phyloP scores from a whole-genome alignment of 768 basidiomycete genomes.

The Suillus luteus region DNA sequence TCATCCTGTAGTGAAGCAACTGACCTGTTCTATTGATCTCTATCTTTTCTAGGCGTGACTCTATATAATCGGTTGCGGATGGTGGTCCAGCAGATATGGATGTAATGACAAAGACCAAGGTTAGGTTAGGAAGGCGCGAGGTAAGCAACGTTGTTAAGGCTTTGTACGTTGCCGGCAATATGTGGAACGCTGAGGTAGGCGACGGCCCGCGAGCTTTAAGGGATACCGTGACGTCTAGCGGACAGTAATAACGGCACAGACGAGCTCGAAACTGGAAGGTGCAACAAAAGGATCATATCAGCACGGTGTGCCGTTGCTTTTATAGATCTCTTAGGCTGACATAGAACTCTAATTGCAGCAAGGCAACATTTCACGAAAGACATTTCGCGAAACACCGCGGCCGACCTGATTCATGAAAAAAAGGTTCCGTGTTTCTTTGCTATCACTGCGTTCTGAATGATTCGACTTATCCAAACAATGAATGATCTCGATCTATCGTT shows the following conservation, averaged over 20 bases:
- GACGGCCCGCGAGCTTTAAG: slow-evolving; percentile 10
- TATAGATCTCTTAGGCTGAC: slow-evolving; percentile 31
- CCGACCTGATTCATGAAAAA: slow-evolving; percentile 30
- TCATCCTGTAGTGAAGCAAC: slow-evolving; percentile 16
- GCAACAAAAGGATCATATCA: slow-evolving; percentile 14
- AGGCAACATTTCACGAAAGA: slow-evolving; percentile 20
- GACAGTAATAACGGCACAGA: slow-evolving; percentile 9
- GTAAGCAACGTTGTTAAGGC: slow-evolving; percentile 6
- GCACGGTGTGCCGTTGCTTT: slow-evolving; percentile 21
- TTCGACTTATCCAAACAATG: slow-evolving; percentile 31
- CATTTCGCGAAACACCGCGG: slow-evolving; percentile 32
- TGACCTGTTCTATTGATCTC: slow-evolving; percentile 20
- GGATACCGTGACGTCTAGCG: slow-evolving; percentile 3
- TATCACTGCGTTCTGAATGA: slow-evolving; percentile 31
- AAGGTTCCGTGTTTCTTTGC: slow-evolving; percentile 30
- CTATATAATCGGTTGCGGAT: slow-evolving; percentile 1
- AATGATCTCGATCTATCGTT: slow-evolving; percentile 30
- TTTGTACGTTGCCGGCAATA: slow-evolving; percentile 17
- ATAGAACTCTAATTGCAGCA: slow-evolving; percentile 33
- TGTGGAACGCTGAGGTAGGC: slow-evolving; percentile 5
- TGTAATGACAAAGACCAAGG: slow-evolving; percentile 7
- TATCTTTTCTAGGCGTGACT: slow-evolving; percentile 10
- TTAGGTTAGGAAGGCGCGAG: slow-evolving; percentile 11
- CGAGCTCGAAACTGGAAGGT: slow-evolving; percentile 21
- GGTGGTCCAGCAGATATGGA: slow-evolving; percentile 5